Conservation (phyloP, 352 stramenopile species). For the Ophiocytium majus region DNA sequence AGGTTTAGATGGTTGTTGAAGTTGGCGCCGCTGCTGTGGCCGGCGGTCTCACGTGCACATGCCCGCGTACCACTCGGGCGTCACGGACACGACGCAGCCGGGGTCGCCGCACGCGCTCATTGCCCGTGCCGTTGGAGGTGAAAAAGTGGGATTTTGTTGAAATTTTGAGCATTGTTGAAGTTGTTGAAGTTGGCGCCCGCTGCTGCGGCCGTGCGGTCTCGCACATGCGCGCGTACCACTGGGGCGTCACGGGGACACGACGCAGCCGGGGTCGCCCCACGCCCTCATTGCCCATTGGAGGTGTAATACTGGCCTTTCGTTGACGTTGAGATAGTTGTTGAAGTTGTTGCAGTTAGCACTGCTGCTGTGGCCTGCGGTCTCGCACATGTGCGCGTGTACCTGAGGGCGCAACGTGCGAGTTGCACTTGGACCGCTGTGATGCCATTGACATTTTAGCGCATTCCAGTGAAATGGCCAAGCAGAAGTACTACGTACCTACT, state of each 20-base stretch:
- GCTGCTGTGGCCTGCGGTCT: constrained; percentile 64
- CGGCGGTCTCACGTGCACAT: too few relatives aligned
- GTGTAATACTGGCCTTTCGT: too few relatives aligned
- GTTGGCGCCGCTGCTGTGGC: neutral
- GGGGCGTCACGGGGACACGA: constrained; percentile 65
- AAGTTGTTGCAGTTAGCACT: neutral
- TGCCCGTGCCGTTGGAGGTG: constrained; percentile 69
- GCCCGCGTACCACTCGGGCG: constrained; percentile 66
- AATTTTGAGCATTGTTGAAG: too few relatives aligned
- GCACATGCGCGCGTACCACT: constrained; percentile 65
- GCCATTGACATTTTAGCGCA: too few relatives aligned
- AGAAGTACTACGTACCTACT: too few relatives aligned
- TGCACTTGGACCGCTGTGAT: too few relatives aligned
- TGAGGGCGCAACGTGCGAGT: too few relatives aligned
- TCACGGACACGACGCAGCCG: constrained; percentile 59
- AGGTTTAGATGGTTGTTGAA: too few relatives aligned
- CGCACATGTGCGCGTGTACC: constrained; percentile 63
- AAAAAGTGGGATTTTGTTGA: too few relatives aligned
- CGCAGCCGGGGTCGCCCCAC: constrained; percentile 20
- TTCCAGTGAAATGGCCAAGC: too few relatives aligned
- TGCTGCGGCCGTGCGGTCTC: constrained; percentile 76
- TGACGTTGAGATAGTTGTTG: too few relatives aligned
- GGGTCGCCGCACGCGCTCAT: constrained; percentile 64
- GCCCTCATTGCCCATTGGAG: constrained; percentile 74
- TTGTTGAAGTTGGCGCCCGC: too few relatives aligned